A percentile compares a stretch with the other conserved stretches of the same genome.
These are phyloP conservation scores for Spathaspora passalidarum DNA, from an alignment of 805 yeast genomes.

Conservation along the genomic window DNA sequence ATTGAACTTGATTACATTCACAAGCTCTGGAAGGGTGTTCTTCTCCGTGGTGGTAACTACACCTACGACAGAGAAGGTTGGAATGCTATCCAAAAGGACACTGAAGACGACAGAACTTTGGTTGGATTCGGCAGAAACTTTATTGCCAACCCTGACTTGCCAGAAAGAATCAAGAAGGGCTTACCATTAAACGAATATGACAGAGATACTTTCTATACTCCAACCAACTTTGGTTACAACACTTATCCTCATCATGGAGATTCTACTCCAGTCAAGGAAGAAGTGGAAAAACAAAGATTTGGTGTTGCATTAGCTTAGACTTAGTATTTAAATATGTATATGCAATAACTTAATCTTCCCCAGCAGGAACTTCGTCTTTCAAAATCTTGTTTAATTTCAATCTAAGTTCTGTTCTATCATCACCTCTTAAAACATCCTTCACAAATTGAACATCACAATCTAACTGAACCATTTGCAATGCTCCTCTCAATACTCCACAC, in stretches of 20 bases:
- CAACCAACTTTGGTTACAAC: conserved; percentile 26
- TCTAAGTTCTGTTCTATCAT: conserved; percentile 73
- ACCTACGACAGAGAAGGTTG: conserved; percentile 7
- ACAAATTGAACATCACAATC: conserved; percentile 82
- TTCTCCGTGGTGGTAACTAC: conserved; percentile 17
- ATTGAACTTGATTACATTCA: conserved; percentile 16
- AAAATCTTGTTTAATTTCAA: conserved; percentile 67
- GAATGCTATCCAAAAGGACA: conserved; percentile 9
- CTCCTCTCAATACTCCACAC: conserved; percentile 88
- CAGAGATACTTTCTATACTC: conserved; percentile 37
- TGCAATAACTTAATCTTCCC: conserved; percentile 61
- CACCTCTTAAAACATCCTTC: conserved; percentile 80
- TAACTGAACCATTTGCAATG: conserved; percentile 92
- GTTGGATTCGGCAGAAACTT: conserved; percentile 38
- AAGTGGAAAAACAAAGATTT: conserved; percentile 8
- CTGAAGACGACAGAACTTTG: conserved; percentile 33
- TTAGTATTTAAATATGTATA: background rate
- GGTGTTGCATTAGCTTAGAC: conserved; percentile 8
- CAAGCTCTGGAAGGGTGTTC: conserved; percentile 28
- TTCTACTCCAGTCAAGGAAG: conserved; percentile 3
- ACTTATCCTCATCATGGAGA: conserved; percentile 10
- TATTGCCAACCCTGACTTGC: conserved; percentile 46
- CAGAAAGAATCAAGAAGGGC: conserved; percentile 35
- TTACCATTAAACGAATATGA: conserved; percentile 33
- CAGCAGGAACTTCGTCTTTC: conserved; percentile 95